A percentile compares a stretch with the other conserved stretches of the same genome.
These are phyloP conservation scores for Diaporthe australafricana DNA, from an alignment of 2,329 filamentous ascomycete species.

Conservation along the genomic window DNA sequence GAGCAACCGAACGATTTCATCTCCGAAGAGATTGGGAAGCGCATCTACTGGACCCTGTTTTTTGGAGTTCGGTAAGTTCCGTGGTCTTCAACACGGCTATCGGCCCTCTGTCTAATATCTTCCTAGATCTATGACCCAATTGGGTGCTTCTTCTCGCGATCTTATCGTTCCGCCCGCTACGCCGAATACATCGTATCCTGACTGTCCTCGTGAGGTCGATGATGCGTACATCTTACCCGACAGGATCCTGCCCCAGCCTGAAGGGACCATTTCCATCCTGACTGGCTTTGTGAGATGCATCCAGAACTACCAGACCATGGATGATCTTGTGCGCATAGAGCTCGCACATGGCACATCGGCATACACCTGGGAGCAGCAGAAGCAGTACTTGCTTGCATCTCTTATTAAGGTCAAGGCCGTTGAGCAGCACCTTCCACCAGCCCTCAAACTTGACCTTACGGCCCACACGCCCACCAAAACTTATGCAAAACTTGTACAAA, in stretches of 20 bases:
- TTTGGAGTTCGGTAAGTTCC: constrained; percentile 73
- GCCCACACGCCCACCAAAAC: constrained; percentile 60
- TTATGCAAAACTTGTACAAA: constrained; percentile 42
- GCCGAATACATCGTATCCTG: constrained; percentile 79
- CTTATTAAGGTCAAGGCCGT: constrained; percentile 77
- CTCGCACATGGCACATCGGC: constrained; percentile 84
- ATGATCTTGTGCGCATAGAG: constrained; percentile 81
- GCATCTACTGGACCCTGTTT: constrained; percentile 88
- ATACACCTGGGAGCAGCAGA: constrained; percentile 83
- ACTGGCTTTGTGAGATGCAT: constrained; percentile 86
- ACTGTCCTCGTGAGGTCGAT: constrained; percentile 84
- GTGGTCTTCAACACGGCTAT: too few species aligned
- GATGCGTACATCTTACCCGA: constrained; percentile 82
- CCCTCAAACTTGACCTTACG: constrained; percentile 59
- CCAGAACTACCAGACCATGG: constrained; percentile 84
- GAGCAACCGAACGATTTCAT: constrained; percentile 72
- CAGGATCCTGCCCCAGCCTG: constrained; percentile 77
- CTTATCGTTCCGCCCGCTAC: constrained; percentile 82
- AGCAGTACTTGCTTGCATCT: constrained; percentile 77
- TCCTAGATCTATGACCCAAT: constrained; percentile 78
- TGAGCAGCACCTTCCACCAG: constrained; percentile 74
- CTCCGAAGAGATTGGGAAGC: constrained; percentile 78
- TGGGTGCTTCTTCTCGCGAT: constrained; percentile 78
- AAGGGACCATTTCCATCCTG: constrained; percentile 75
- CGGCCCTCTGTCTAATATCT: constrained; percentile 37